Percentiles rank a stretch among this genome's conserved stretches.
phyloP scores from a whole-genome alignment of 106 monocot species.

The Platanthera zijinensis region DNA sequence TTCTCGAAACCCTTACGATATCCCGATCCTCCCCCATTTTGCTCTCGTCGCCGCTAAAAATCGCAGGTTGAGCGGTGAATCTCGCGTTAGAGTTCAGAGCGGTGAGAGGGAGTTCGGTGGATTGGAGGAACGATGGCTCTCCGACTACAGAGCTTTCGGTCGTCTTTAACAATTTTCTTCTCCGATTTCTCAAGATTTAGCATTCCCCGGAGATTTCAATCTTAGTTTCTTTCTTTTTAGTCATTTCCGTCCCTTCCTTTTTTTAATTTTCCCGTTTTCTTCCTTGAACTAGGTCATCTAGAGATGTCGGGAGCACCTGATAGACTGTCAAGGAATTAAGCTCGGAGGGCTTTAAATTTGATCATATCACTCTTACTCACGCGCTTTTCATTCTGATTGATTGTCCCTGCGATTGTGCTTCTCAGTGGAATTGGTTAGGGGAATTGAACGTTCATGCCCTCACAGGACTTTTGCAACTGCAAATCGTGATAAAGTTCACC shows the following conservation, averaged over 20 bases:
- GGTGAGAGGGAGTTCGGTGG: too few species aligned
- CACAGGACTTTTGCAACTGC: conserved; percentile 36
- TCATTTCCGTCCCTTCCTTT: too few species aligned
- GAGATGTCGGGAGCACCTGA: too few species aligned
- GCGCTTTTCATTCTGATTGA: not conserved
- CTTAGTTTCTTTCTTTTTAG: conserved; percentile 8
- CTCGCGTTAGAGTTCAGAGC: too few species aligned
- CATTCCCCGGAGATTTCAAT: conserved; percentile 3
- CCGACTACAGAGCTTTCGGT: conserved; percentile 9
- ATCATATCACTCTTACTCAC: not conserved
- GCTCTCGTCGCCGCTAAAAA: too few species aligned
- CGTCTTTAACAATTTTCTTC: conserved; percentile 18
- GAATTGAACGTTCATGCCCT: conserved; percentile 3
- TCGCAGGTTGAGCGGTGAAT: too few species aligned
- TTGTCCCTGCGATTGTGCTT: not conserved
- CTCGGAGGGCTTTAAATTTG: not conserved
- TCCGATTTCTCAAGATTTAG: conserved; percentile 6
- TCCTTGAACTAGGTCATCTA: too few species aligned
- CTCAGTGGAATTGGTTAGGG: conserved; percentile 16
- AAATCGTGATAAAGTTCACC: conserved; percentile 29
- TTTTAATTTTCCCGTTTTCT: too few species aligned
- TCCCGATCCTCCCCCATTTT: too few species aligned
- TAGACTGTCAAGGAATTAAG: not conserved
- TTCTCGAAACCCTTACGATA: too few species aligned
- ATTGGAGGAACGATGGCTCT: conserved; percentile 2